Percentiles rank a stretch among this genome's conserved stretches.
These are phyloP conservation scores for Cadophora gregata DNA, from an alignment of 2,329 filamentous ascomycete species.

Conservation along the genomic window DNA sequence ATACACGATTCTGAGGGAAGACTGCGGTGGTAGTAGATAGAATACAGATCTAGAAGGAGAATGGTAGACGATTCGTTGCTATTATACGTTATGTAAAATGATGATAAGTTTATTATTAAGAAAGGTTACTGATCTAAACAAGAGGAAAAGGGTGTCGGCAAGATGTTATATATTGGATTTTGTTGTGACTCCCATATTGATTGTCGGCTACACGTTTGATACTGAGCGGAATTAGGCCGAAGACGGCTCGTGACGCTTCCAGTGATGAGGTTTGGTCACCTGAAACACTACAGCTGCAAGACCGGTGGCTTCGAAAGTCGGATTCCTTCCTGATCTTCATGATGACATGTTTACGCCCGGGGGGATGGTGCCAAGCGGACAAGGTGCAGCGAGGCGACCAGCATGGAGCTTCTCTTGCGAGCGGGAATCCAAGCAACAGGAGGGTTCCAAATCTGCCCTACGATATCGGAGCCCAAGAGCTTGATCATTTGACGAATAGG, in stretches of 20 bases:
- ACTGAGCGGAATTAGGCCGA: constrained; percentile 5
- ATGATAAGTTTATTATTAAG: neutral
- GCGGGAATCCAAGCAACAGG: neutral
- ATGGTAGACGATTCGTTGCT: neutral
- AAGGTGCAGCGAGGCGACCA: neutral
- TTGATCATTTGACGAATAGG: constrained; percentile 10
- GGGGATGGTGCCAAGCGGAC: neutral
- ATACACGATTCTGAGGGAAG: neutral
- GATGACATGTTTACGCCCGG: constrained; percentile 2
- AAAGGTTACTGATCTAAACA: neutral
- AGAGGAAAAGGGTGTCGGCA: neutral
- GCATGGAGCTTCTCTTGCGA: neutral
- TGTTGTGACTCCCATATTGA: neutral
- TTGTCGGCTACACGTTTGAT: neutral
- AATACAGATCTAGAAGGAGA: constrained; percentile 2
- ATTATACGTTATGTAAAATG: neutral
- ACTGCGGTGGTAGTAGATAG: neutral
- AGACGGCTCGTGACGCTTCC: neutral
- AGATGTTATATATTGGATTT: neutral
- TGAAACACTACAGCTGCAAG: neutral
- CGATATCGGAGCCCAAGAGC: constrained; percentile 10
- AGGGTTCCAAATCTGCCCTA: constrained; percentile 6
- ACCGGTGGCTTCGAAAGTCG: neutral
- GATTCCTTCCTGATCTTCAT: neutral
- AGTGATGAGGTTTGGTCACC: constrained; percentile 1